A percentile compares a stretch with the other conserved stretches of the same genome.
phyloP scores from a whole-genome alignment of 139 green algal genomes.

The Chlamydomonas incerta region DNA sequence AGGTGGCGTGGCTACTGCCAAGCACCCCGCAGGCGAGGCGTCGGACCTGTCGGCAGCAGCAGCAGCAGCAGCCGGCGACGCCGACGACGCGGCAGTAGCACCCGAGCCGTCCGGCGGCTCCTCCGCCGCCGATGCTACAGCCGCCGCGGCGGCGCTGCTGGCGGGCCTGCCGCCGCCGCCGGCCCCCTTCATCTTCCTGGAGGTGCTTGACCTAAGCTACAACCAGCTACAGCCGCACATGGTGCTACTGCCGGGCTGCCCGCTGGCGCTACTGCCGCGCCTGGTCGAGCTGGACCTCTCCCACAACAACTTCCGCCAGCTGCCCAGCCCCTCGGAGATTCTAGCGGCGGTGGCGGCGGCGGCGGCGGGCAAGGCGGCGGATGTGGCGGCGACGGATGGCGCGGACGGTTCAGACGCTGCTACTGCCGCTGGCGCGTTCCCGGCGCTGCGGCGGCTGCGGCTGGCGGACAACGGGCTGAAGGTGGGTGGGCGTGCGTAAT shows the following conservation, averaged over 20 bases:
- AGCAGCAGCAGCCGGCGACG: neutral
- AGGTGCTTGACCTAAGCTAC: conserved; percentile 53
- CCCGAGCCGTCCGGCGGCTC: neutral
- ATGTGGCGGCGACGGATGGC: neutral
- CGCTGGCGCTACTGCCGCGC: conserved; percentile 25
- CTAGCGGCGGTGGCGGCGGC: neutral
- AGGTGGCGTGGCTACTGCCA: too few relatives aligned
- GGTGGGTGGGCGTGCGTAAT: too few relatives aligned
- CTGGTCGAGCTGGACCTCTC: conserved; percentile 54
- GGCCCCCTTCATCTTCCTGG: conserved; percentile 21
- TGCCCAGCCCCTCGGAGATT: conserved; percentile 27
- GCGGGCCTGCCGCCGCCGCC: too few relatives aligned
- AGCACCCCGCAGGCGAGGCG: neutral
- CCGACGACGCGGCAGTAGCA: neutral
- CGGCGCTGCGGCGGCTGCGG: conserved; percentile 33
- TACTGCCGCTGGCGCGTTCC: neutral
- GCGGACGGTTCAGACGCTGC: neutral
- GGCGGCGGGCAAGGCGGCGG: neutral
- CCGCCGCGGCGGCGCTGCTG: neutral
- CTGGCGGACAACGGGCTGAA: conserved; percentile 49
- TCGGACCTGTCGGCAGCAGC: neutral
- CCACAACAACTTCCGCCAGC: conserved; percentile 30
- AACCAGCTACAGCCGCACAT: conserved; percentile 38
- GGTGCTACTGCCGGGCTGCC: conserved; percentile 20
- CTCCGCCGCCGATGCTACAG: neutral